Evolutionary conservation across 495 filamentous ascomycete species (phyloP).

Genomic region (Penicillium robsamsonii): DNA sequence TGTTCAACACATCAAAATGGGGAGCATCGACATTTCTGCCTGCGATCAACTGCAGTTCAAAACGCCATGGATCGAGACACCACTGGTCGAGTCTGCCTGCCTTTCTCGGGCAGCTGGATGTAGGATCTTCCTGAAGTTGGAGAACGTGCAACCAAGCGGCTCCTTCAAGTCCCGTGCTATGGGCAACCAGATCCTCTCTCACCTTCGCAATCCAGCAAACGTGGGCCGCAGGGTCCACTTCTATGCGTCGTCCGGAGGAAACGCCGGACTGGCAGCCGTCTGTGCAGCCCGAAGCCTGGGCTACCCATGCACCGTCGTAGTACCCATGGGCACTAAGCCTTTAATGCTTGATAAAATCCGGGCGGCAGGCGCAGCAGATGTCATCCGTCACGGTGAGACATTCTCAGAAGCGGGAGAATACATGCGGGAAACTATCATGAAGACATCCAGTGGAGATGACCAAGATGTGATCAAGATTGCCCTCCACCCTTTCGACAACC

Average conservation of each 20-base stretch:
- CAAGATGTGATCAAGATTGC: conserved; percentile 74
- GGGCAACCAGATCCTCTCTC: conserved; percentile 70
- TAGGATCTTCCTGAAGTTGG: conserved; percentile 87
- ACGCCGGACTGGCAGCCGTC: conserved; percentile 88
- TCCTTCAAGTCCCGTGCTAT: conserved; percentile 95
- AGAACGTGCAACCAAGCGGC: conserved; percentile 87
- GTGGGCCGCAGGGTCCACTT: conserved; percentile 59
- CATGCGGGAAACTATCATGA: conserved; percentile 62
- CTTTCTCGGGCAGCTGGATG: conserved; percentile 73
- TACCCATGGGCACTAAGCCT: conserved; percentile 64
- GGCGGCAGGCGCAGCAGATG: conserved; percentile 63
- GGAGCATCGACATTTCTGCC: conserved; percentile 33
- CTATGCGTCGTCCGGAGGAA: conserved; percentile 85
- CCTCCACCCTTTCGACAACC: conserved; percentile 77
- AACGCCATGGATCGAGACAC: conserved; percentile 69
- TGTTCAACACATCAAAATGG: conserved; percentile 27
- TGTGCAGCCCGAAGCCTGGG: conserved; percentile 68
- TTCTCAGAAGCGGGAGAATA: conserved; percentile 78
- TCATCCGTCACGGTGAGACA: conserved; percentile 66
- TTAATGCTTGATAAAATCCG: conserved; percentile 74
- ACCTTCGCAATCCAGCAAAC: conserved; percentile 47
- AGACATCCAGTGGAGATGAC: conserved; percentile 31
- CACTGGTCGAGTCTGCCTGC: conserved; percentile 63
- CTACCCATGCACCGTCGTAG: conserved; percentile 77
- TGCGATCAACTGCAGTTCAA: conserved; percentile 37